A percentile compares a stretch with the other conserved stretches of the same genome.
phyloP scores from a whole-genome alignment of 371 early-diverging fungal species.

The Sporodiniella umbellata region DNA sequence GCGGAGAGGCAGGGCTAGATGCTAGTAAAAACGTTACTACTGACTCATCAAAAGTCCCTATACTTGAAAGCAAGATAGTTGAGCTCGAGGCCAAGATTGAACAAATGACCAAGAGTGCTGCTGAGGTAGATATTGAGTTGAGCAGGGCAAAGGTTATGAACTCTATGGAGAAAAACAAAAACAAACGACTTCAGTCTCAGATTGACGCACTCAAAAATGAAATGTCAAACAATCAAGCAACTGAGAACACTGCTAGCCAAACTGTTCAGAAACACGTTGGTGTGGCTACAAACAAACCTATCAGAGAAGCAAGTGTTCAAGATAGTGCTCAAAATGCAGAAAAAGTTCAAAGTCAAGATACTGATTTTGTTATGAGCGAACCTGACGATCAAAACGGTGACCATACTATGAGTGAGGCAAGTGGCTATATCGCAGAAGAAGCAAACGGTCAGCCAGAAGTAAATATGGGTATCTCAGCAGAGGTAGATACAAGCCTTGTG shows the following conservation, averaged over 20 bases:
- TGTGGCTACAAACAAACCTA: no score
- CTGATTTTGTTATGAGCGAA: no score
- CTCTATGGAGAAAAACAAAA: conserved; percentile 17
- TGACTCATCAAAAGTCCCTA: background rate
- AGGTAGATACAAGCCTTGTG: no score
- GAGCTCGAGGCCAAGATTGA: conserved; percentile 7
- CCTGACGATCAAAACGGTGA: no score
- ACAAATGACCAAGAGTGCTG: background rate
- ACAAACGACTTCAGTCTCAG: conserved; percentile 15
- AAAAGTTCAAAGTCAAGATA: no score
- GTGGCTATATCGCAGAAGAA: no score
- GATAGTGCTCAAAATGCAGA: no score
- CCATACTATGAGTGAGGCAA: no score
- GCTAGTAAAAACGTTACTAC: background rate
- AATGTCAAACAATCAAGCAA: background rate
- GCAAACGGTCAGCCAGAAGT: no score
- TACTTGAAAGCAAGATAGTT: conserved; percentile 3
- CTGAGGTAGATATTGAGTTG: conserved; percentile 6
- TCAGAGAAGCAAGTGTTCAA: no score
- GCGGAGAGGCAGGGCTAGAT: background rate
- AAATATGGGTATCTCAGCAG: no score
- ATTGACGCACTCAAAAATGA: conserved; percentile 2
- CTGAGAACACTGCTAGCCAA: background rate
- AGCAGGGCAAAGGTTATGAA: conserved; percentile 15
- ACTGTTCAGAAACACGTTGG: no score